Percentiles rank a stretch among this genome's conserved stretches.
Evolutionary conservation across 1,139 yeast species (phyloP).

Genomic region (Debaryomyces udenii): DNA sequence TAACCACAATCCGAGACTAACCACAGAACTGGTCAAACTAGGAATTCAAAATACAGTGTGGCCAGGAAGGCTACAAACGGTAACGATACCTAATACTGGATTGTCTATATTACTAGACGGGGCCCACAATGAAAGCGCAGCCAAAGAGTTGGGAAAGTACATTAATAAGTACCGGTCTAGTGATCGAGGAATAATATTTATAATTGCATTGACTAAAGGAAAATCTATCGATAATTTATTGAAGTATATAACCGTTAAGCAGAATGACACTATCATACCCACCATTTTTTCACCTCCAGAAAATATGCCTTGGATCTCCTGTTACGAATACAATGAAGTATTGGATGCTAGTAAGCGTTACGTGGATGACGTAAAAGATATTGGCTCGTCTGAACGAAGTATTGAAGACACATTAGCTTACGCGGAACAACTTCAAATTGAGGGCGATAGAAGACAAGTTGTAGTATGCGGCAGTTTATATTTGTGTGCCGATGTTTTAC

Average conservation of each 20-base stretch:
- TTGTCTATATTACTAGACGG: constrained; percentile 70
- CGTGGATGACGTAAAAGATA: constrained; percentile 29
- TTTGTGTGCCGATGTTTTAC: constrained; percentile 68
- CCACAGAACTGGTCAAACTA: constrained; percentile 34
- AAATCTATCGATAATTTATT: constrained; percentile 61
- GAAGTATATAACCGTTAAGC: constrained; percentile 46
- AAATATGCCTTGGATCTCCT: constrained; percentile 89
- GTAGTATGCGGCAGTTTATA: constrained; percentile 82
- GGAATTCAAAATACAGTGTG: constrained; percentile 59
- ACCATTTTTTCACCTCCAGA: constrained; percentile 72
- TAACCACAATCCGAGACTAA: constrained; percentile 19
- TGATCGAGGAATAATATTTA: constrained; percentile 52
- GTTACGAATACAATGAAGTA: constrained; percentile 39
- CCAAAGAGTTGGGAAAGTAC: constrained; percentile 58
- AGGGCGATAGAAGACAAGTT: constrained; percentile 36
- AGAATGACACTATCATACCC: constrained; percentile 58
- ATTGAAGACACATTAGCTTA: constrained; percentile 22
- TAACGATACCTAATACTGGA: constrained; percentile 29
- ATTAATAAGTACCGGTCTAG: constrained; percentile 21
- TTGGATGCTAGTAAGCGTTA: constrained; percentile 23
- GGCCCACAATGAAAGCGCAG: constrained; percentile 90
- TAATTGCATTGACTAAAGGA: constrained; percentile 77
- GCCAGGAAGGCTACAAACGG: constrained; percentile 65
- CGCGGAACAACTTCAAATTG: constrained; percentile 18
- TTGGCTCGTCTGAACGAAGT: constrained; percentile 11